Evolutionary conservation across 83 land plant genomes (phyloP).

Genomic region (Diphasiastrum complanatum): DNA sequence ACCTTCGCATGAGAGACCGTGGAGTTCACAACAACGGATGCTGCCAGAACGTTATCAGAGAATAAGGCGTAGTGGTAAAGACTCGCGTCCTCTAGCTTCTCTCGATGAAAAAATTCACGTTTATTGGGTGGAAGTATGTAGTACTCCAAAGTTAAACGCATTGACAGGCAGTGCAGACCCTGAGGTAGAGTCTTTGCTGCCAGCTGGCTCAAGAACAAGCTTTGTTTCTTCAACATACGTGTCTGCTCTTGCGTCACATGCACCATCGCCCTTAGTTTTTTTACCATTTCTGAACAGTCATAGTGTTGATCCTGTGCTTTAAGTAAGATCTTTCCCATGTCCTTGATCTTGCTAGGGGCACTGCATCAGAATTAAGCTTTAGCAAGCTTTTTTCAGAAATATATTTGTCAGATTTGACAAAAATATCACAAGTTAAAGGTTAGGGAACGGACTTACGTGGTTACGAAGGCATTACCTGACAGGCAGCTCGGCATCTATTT

Average conservation of each 20-base stretch:
- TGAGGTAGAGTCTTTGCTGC: too few species aligned
- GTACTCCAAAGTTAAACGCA: neutral
- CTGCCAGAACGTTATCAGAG: neutral
- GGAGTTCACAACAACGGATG: neutral
- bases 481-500: neutral
- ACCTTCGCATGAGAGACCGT: constrained; percentile 2
- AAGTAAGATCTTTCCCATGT: neutral
- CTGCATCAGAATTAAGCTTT: too few species aligned
- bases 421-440: neutral
- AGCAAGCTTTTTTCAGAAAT: too few species aligned
- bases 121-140: neutral
- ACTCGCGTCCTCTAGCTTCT: neutral
- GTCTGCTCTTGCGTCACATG: neutral
- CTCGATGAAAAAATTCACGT: neutral
- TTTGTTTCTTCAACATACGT: neutral
- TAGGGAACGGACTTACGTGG: neutral
- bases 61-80: too few species aligned
- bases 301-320: neutral
- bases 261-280: neutral
- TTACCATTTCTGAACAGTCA: neutral
- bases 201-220: too few species aligned
- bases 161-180: neutral
- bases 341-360: neutral
- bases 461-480: neutral
- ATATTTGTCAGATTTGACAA: too few species aligned